Evolutionary conservation across 805 yeast genomes (phyloP), one percentile per base, ranked within the genome.

Genomic region (Ogataea zsoltii): DNA sequence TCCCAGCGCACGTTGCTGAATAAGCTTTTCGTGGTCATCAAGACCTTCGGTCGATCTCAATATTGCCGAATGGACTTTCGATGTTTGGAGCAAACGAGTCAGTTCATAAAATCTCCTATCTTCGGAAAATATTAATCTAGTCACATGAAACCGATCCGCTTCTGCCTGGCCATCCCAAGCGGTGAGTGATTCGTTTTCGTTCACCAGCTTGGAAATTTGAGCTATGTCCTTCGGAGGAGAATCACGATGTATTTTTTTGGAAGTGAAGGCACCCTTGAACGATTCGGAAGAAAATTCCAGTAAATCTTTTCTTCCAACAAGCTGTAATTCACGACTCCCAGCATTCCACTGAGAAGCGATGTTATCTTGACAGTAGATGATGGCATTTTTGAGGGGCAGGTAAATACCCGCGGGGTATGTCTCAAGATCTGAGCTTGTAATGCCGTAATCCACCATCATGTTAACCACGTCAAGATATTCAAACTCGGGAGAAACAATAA

Each of bases 31-130:
- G 52, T 81, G 79, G 49, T 87, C 95, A 19, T 55, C 60, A 14
- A 74, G 52, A 7, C 61, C 69, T 3, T 69, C 71, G 12, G 68
- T 68, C 2, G 67, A 61, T 16, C 63, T 60, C 42, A 72, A 65
- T 2, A 70, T 61, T 1, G 75, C 80, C 0, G 76, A 67, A 56
- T 87, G 96, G 7, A 77, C 72, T 48, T 77, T 77, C 0, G 89
- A 82, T 4, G 87, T 81, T 58, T 85, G 91, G 29, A 92, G 62
- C 14, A 90, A 63, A 26, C 79, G 76, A 0, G 91, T 78, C 11
- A 86, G 83, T 56, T 91, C 96, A 54, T 78, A 80, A 58, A 85
- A 86, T 38, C 97, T 69, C 37, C 95, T 68, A 62, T 92, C 98
- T 34, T 78, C 75, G 13, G 83, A 80, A 59, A 89, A 92, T 0